Conservation (phyloP, 768 basidiomycete genomes). For the Calvatia gigantea region DNA sequence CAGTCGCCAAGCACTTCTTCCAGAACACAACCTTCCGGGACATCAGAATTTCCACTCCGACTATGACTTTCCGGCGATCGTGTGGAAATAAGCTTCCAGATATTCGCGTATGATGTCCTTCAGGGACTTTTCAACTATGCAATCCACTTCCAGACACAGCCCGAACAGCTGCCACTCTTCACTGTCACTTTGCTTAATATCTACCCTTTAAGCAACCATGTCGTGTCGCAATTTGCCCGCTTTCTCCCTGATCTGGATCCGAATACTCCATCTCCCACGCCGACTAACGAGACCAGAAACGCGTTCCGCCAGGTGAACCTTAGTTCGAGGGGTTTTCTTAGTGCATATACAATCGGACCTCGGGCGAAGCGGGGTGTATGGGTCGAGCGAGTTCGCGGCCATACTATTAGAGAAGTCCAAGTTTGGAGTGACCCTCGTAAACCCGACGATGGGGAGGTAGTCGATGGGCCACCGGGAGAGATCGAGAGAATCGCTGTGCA, state of each 20-base stretch:
- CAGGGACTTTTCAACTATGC: slow-evolving; percentile 51
- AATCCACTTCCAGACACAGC: slow-evolving; percentile 23
- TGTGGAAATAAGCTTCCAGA: slow-evolving; percentile 22
- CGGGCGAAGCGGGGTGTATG: slow-evolving; percentile 52
- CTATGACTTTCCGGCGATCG: neutral
- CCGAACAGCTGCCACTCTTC: slow-evolving; percentile 11
- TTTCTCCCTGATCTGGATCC: slow-evolving; percentile 1
- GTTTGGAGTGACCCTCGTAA: slow-evolving; percentile 29
- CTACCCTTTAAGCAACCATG: slow-evolving; percentile 34
- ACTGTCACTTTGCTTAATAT: slow-evolving; percentile 40
- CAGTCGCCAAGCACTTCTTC: slow-evolving; percentile 20
- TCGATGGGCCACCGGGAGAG: slow-evolving; percentile 12
- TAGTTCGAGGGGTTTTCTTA: slow-evolving; percentile 43
- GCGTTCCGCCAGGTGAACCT: slow-evolving; percentile 6
- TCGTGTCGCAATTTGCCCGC: slow-evolving; percentile 12
- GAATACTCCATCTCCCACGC: slow-evolving; percentile 8
- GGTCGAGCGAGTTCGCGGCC: slow-evolving; percentile 47
- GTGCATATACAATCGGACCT: slow-evolving; percentile 42
- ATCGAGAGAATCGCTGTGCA: slow-evolving; percentile 30
- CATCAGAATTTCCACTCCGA: slow-evolving; percentile 33
- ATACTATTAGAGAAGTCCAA: slow-evolving; percentile 39
- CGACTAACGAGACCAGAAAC: neutral
- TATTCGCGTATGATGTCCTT: slow-evolving; percentile 42
- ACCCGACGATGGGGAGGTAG: neutral
- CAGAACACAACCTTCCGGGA: slow-evolving; percentile 37